Base-by-base conservation (phyloP, 495 filamentous ascomycete species). In the Talaromyces thailandensis region DNA sequence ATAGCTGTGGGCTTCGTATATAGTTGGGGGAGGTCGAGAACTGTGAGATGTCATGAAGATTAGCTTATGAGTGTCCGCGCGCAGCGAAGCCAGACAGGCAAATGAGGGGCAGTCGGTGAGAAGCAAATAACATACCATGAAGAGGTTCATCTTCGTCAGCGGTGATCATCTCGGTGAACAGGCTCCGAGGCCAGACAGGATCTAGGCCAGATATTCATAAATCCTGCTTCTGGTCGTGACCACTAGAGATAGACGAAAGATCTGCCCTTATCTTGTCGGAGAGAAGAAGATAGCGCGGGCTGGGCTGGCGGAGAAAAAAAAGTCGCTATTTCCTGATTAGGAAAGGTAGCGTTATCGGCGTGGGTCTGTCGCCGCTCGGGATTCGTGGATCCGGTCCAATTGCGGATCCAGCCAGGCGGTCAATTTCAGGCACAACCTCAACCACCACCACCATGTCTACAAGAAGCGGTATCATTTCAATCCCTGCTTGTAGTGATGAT, bases 21-120 rank as follows among this genome's bases (percentile, higher is more conserved):
- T 58, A 83, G 72, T 59, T 79, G 78, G 61, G 82, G 82, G 53
- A 85, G 73, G 51, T 84, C 81, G 63, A 83, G 70, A 72, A 80
- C 81, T 80, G 69, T 52, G 29, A n/a, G n/a, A 21, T 40, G 29
- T 18, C 18, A 40, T 31, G 52, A 71, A 78, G 77, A 75, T 80
- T 73, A 80, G 74, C 69, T 53, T 70, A 73, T 66, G 67, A 68
- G 68, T n/a, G 67, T 29, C 64, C 62, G 61, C 61, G 59, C 53
- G 51, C 61, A n/a, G n/a, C 57, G 24, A 61, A 24, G 29, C 21
- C 21, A 61, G 56, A 32, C 35, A 40, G 32, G 60, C 63, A 59
- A 63, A 40, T 61, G 35, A 58, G 56, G 23, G 58, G 43, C n/a
- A 55, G 25, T 51, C 45, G 57, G 23, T 48, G 12, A 58, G 56